Base-by-base conservation (phyloP, 805 yeast species). In the Ogataea degrootiae region DNA sequence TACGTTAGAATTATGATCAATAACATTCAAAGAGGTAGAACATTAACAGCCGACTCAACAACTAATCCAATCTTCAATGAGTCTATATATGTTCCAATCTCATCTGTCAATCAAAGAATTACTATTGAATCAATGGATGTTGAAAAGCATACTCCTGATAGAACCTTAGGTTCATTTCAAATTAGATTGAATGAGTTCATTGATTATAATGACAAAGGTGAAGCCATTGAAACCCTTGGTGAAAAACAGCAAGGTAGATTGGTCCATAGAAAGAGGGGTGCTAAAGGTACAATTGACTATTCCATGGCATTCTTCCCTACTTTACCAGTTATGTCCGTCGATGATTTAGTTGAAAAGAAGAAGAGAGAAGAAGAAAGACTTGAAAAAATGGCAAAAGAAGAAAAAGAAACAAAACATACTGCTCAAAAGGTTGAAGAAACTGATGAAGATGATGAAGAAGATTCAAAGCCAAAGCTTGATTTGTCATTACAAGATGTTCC, bases 111-210 rank as follows among this genome's bases (percentile, higher is more conserved):
- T 62, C 97, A 91, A 66, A 83, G 77, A 59, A 67, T 94, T 52
- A 82, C 91, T 2, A 64, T 94, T 47, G 98, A 94, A 63, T 95
- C 83, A 6, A 87, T 94, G 96, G 98, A 94, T 68, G 86, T 85
- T 34, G 92, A 91, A 68, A 77, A 76, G 49, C 76, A 70, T 45
- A 79, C 85, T n/a, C 79, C 81, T 39, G 99, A 94, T 67, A 81
- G 97, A 59, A 79, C 95, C 5, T 76, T 94, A 42, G 99, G 99
- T 45, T 76, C 84, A 2, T 84, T 87, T 69, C 84, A 83, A 58
- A 68, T 94, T 19, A 79, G 80, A 57, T 71, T 87, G 52, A 72
- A 74, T 46, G 87, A 83, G 26, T 69, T 88, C 56, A 80, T 92
- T 61, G 76, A 78, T 52, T 83, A 78, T 61, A 72, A 85, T 50